Evolutionary conservation across 768 basidiomycete species (phyloP).

Genomic region (Leccinum disarticulatum): DNA sequence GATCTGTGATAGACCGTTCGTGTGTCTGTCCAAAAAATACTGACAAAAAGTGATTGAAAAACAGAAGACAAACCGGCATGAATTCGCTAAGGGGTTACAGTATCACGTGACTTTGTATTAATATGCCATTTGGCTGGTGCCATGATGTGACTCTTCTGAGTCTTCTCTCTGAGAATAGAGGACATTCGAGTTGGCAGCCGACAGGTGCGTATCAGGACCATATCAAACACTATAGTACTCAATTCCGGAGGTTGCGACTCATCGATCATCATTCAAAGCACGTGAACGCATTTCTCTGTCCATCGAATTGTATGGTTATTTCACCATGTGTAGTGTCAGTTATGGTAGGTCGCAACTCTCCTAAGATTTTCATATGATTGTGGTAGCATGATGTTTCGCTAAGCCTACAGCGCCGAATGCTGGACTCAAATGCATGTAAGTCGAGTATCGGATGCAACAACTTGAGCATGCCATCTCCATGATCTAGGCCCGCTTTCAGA

Average conservation of each 20-base stretch:
- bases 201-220: too few relatives aligned
- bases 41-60: too few relatives aligned
- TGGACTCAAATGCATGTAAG: not conserved
- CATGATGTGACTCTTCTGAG: too few relatives aligned
- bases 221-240: not conserved
- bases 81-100: too few relatives aligned
- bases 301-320: not conserved
- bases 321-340: constrained; percentile 17
- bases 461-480: not conserved
- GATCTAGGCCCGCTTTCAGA: not conserved
- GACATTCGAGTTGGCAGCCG: too few relatives aligned
- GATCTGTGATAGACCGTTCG: too few relatives aligned
- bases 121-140: too few relatives aligned
- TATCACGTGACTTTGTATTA: too few relatives aligned
- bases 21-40: too few relatives aligned
- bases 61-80: too few relatives aligned
- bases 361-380: not conserved
- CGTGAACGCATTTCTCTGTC: not conserved
- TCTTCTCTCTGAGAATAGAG: too few relatives aligned
- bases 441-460: not conserved
- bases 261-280: not conserved
- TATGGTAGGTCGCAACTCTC: constrained; percentile 18
- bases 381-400: not conserved
- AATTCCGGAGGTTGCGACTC: not conserved
- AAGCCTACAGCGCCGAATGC: not conserved